These are phyloP conservation scores for Pestalotiopsis sp. DNA, from an alignment of 2,329 filamentous ascomycete genomes.

Conservation along the genomic window DNA sequence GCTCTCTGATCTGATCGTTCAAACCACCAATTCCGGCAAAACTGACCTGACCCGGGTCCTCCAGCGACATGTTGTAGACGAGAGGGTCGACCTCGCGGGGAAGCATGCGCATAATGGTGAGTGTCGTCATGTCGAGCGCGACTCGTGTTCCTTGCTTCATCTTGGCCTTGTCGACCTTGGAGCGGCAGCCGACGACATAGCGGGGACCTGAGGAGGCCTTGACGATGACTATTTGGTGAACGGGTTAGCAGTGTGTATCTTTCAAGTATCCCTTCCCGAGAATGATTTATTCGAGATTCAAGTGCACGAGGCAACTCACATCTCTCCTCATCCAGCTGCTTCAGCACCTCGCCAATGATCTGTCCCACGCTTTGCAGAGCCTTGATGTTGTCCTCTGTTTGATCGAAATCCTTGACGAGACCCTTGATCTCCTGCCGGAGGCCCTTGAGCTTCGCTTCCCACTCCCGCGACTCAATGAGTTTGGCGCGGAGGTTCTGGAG, in stretches of 20 bases:
- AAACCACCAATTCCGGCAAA: conserved; percentile 97
- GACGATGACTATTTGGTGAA: conserved; percentile 76
- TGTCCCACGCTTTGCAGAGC: conserved; percentile 97
- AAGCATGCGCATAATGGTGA: conserved; percentile 99
- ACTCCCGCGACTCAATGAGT: conserved; percentile 93
- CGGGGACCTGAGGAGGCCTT: conserved; percentile 96
- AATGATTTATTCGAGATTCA: background rate
- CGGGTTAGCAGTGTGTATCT: background rate
- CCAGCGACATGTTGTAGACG: conserved; percentile 99
- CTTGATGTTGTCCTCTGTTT: conserved; percentile 99
- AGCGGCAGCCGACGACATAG: conserved; percentile 97
- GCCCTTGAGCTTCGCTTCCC: conserved; percentile 96
- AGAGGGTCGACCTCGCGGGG: conserved; percentile 97
- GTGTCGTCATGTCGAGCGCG: conserved; percentile 97
- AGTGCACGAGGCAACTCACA: conserved; percentile 61
- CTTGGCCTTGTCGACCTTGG: conserved; percentile 96
- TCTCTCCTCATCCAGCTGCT: conserved; percentile 98
- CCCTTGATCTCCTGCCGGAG: conserved; percentile 95
- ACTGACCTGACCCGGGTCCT: conserved; percentile 96
- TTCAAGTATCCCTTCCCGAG: too few species aligned
- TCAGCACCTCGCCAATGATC: conserved; percentile 98
- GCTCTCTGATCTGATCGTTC: conserved; percentile 97
- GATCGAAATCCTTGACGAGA: conserved; percentile 90
- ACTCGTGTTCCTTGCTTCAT: conserved; percentile 98
- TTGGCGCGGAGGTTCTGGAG: conserved; percentile 78